Evolutionary conservation across 805 yeast genomes (phyloP), one percentile per base, ranked within the genome.

Genomic region (Candida sonorensis): DNA sequence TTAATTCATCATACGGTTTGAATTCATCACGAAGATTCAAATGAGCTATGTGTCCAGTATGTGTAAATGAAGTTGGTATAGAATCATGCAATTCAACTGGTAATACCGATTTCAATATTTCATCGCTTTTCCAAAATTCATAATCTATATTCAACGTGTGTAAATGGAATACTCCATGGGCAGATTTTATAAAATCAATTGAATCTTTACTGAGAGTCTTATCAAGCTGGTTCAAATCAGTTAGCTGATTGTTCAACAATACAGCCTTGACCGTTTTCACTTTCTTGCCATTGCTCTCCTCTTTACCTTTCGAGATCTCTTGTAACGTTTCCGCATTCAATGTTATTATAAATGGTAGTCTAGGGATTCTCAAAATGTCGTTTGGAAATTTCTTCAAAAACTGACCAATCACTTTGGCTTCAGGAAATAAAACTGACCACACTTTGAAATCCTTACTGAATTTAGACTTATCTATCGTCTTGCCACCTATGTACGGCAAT

Each of bases 21-120:
- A 79, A 92, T 50, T 84, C 92, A 25, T 80, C 81, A 27, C 87
- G 67, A 26, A 92, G 57, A 49, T 92, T 92, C 50, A 94, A 59
- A 57, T 92, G 99, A 0, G 97, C 98, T 36, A 92, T 72, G 59
- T 92, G 97, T 0, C 99, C 99, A 0, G 94, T 94, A 23, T 77
- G 75, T 1, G 97, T 84, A 55, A 83, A 92, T 0, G 97, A 94
- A 1, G 92, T 67, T 1, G 98, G 99, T 7, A 81, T 65, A 35
- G 86, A 95, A 26, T 72, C 78, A 6, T 74, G 57, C 14, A 76
- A 55, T 13, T 75, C 66, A 27, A 72, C 80, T 0, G 99, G 98
- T 27, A 92, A 57, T 4, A 87, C 72, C 0, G 95, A 72, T 27
- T 67, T 64, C 23, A 92, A 62, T 11, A 92, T 81, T 45, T 92